Evolutionary conservation across 2,329 filamentous ascomycete genomes (phyloP), one percentile per base, ranked within the genome.

Genomic region (Chaetomium strumarium): DNA sequence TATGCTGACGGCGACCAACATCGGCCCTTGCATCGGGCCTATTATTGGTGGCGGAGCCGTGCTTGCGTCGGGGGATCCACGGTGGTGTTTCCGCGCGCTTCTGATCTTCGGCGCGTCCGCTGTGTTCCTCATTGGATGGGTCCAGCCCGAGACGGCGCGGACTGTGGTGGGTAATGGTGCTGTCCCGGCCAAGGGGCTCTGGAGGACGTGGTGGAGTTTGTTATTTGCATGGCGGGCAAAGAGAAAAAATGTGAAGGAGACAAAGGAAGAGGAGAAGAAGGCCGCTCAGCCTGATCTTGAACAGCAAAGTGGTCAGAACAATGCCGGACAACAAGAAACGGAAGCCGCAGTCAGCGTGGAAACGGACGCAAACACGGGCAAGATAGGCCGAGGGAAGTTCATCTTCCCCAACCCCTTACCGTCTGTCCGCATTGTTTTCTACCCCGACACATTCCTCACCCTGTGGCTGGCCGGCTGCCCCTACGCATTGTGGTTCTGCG

Each of bases 381-480:
- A 40, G 11, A 48, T 37, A 24, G 46, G 46, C n/a, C 46, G 46
- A n/a, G 46, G 46, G 5, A 48, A 19, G 4, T 41, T 48, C 30
- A 19, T 41, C 29, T 11, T 49, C 29, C 46, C 46, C 46, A 49
- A 49, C 37, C 46, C 46, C 5, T 17, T 41, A 7, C 46, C 37
- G 2, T 41, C 46, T 7, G 16, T 41, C 16, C 46, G 46, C 37
- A 48, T 48, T 17, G 37, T 48, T 24, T 48, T 48, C 37, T 19
- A 41, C 13, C 46, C 46, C 7, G 46, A 48, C 38, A 39, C 20
- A 3, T 48, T 48, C 30, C 37, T 48, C 16, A 19, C 37, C 29
- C 46, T 48, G 6, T 48, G 46, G 46, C 46, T 48, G 11, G 46
- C 46, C 5, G 46, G 46, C 36, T 48, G 46, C 16, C 46, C 46